Evolutionary conservation across 306 rosid genomes (phyloP), one percentile per base, ranked within the genome.

Genomic region (Quercus berberidifolia): DNA sequence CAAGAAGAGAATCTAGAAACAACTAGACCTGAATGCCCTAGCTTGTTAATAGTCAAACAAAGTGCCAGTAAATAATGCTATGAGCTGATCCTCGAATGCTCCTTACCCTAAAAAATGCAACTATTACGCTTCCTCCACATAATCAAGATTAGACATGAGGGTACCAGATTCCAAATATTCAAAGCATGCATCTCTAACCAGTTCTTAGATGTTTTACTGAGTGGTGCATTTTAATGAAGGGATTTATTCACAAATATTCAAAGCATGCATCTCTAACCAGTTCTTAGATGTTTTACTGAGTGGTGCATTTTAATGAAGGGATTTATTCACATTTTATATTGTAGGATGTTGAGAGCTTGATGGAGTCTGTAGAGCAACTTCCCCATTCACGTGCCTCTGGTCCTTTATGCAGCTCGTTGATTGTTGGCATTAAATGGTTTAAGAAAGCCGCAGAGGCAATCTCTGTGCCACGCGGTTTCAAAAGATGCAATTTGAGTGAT

Each of bases 381-480:
- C 69, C 87, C 54, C 75, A 85, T 84, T 77, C 80, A 38, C 67
- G 26, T 85, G 78, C 73, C 78, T 86, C 92, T 60, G 80, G 95
- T 74, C 74, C 84, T 73, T 76, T 92, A 80, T 87, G 87, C 81
- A 87, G 84, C 77, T 79, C 80, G 31, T 76, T 94, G 87, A 83
- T 85, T 79, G 81, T 80, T 57, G 97, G 90, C 57, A 80, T 90
- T 67, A 84, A 85, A 83, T 94, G 99, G 97, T 93, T 94, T 82
- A 82, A 81, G 86, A 85, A 77, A 83, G 97, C 95, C 15, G 71
- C 87, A 73, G 87, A 90, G 85, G 90, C 82, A 75, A 81, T 90
- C 74, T 80, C 89, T 84, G 78, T 74, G 73, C 80, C 87, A 63
- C 26, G 28, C 52, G 81, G 59, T 80, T 89, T 82, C 76, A 79